Evolutionary conservation across 768 basidiomycete genomes (phyloP), one percentile per base, ranked within the genome.

Genomic region (Phlebiopsis flavidoalba): DNA sequence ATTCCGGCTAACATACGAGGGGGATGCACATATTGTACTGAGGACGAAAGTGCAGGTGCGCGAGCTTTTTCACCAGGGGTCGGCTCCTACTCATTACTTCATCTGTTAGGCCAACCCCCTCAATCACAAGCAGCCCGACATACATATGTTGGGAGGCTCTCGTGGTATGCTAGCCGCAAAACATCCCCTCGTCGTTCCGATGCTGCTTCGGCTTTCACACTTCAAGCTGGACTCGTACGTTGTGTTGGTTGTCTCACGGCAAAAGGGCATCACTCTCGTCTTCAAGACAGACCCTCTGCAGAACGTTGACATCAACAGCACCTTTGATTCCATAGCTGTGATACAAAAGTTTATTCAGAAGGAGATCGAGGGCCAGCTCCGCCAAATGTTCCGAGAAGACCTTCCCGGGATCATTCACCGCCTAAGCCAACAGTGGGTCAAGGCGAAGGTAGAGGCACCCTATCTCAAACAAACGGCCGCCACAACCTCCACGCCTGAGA

Each of bases 231-330:
- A 86, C 67, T 97, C 96, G 35, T 98, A 98, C 69, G 91, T 99
- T 67, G 95, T 98, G 65, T 86, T 99, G 60, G 95, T 98, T 67
- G 93, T 99, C 60, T 98, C 95, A 24, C 91, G 93, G 66, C 93
- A 95, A 71, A 98, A 98, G 70, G 97, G 97, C 47, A 98, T 98
- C 71, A 98, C 97, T 0, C 86, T 99, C 57, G 97, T 98, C 24
- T 99, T 99, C 85, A 98, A 98, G 77, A 98, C 97, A 37, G 97
- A 99, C 74, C 97, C 97, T 1, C 82, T 99, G 43, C 95, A 99
- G 75, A 92, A 93, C 65, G 95, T 99, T 57, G 93, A 98, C 70
- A 98, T 99, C 71, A 95, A 91, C 74, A 91, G 89, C 72, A 98
- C 95, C 2, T 99, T 99, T 69, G 97, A 99, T 74, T 94, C 93